phyloP scores from a whole-genome alignment of 345 rosid genomes.

The Theobroma cacao region DNA sequence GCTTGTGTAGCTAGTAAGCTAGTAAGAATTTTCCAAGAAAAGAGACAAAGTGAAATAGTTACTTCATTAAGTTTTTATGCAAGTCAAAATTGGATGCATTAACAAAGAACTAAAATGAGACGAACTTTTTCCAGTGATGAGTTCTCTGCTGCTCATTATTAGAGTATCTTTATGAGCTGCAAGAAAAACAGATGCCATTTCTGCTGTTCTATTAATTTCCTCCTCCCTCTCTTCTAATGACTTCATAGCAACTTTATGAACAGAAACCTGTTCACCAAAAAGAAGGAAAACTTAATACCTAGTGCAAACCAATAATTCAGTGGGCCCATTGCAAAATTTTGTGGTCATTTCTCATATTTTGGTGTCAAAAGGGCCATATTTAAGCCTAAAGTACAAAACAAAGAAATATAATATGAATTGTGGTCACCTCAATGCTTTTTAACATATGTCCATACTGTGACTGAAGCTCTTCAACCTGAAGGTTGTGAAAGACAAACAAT shows the following conservation, averaged over 20 bases:
- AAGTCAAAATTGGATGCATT: not conserved
- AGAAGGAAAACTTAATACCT: conserved; percentile 5
- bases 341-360: not conserved
- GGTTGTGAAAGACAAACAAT: not conserved
- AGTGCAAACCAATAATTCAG: not conserved
- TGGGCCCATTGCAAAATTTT: not conserved
- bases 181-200: conserved; percentile 71
- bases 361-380: conserved; percentile 1
- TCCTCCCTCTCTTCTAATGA: conserved; percentile 67
- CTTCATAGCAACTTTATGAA: conserved; percentile 75
- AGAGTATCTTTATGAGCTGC: conserved; percentile 66
- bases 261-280: conserved; percentile 62
- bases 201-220: conserved; percentile 72
- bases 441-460: conserved; percentile 55
- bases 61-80: not conserved
- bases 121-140: conserved; percentile 83
- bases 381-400: conserved; percentile 5
- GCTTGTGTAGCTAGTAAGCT: not conserved
- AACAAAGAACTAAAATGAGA: not conserved
- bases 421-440: conserved; percentile 72
- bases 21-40: not conserved
- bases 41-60: not conserved
- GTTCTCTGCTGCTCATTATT: conserved; percentile 90
- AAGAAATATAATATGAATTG: not conserved
- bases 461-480: conserved; percentile 84